These are phyloP conservation scores for Cyberlindnera galapagoensis DNA, from an alignment of 805 yeast species.

Conservation along the genomic window DNA sequence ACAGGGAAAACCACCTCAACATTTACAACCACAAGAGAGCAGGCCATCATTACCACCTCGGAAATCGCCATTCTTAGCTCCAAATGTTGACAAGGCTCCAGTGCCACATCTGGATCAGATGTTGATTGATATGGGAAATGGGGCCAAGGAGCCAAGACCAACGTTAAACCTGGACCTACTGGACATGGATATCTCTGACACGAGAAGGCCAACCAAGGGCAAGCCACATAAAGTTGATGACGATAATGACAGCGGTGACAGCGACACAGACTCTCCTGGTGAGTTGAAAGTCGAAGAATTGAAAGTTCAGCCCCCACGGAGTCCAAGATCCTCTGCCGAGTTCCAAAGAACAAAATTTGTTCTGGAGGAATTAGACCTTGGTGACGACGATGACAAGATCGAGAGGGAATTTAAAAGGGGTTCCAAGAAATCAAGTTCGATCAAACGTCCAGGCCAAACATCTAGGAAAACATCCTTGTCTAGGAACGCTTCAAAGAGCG, in stretches of 20 bases:
- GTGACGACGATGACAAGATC: slow-evolving; percentile 6
- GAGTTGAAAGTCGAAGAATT: slow-evolving; percentile 19
- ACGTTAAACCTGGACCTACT: slow-evolving; percentile 16
- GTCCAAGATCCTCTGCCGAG: slow-evolving; percentile 7
- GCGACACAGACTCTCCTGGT: slow-evolving; percentile 16
- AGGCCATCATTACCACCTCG: too few relatives aligned
- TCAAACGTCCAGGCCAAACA: too few relatives aligned
- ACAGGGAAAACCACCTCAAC: slow-evolving; percentile 5
- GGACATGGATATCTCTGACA: slow-evolving; percentile 9
- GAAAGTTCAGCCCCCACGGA: slow-evolving; percentile 5
- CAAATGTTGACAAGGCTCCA: too few relatives aligned
- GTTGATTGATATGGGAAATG: slow-evolving; percentile 15
- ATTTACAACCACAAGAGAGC: slow-evolving; percentile 6
- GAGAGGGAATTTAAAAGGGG: slow-evolving; percentile 2
- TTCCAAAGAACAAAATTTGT: slow-evolving; percentile 14
- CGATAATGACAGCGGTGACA: too few relatives aligned
- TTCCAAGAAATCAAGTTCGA: too few relatives aligned
- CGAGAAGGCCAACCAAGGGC: neutral
- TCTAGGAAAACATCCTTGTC: too few relatives aligned
- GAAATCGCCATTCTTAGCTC: too few relatives aligned
- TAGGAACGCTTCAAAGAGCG: too few relatives aligned
- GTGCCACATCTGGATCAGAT: too few relatives aligned
- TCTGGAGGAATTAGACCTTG: slow-evolving; percentile 18
- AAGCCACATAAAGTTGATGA: slow-evolving; percentile 2
- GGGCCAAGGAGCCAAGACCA: slow-evolving; percentile 11